A percentile compares a stretch with the other conserved stretches of the same genome.
Conservation (phyloP, 129 eudicot species). For the Calendula officinalis region DNA sequence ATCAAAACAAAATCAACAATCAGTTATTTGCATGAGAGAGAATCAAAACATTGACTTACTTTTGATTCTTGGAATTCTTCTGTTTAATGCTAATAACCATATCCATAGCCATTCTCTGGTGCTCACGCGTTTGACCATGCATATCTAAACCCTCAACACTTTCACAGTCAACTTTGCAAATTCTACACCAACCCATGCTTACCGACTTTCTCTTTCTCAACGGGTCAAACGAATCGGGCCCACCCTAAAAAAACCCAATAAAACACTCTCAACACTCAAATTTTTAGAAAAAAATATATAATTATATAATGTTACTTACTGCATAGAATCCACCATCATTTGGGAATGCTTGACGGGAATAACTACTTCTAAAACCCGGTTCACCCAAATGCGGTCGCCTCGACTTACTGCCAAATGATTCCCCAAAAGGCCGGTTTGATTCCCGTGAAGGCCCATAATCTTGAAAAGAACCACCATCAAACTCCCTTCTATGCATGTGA, state of each 20-base stretch:
- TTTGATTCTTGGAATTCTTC: slow-evolving; percentile 66
- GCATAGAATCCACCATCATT: slow-evolving; percentile 55
- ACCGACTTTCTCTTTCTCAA: slow-evolving; percentile 58
- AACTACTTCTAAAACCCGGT: slow-evolving; percentile 71
- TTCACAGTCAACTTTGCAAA: slow-evolving; percentile 91
- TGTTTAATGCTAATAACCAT: slow-evolving; percentile 81
- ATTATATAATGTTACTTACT: slow-evolving; percentile 41
- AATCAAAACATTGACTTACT: slow-evolving; percentile 43
- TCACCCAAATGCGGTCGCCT: slow-evolving; percentile 64
- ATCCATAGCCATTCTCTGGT: slow-evolving; percentile 87
- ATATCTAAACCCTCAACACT: slow-evolving; percentile 84
- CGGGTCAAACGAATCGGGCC: slow-evolving; percentile 60
- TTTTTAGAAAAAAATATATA: slow-evolving; percentile 13
- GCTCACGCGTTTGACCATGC: slow-evolving; percentile 95
- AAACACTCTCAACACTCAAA: slow-evolving; percentile 7
- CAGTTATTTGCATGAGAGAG: neutral
- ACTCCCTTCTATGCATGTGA: slow-evolving; percentile 56
- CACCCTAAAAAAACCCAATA: slow-evolving; percentile 49
- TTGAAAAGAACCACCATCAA: slow-evolving; percentile 54
- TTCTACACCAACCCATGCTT: slow-evolving; percentile 90
- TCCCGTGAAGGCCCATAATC: slow-evolving; percentile 55
- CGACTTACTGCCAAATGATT: slow-evolving; percentile 41
- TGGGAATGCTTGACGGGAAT: slow-evolving; percentile 47
- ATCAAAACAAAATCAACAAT: neutral
- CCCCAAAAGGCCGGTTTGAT: slow-evolving; percentile 46